Base-by-base conservation (phyloP, 805 yeast species). In the Candida peoriensis region DNA sequence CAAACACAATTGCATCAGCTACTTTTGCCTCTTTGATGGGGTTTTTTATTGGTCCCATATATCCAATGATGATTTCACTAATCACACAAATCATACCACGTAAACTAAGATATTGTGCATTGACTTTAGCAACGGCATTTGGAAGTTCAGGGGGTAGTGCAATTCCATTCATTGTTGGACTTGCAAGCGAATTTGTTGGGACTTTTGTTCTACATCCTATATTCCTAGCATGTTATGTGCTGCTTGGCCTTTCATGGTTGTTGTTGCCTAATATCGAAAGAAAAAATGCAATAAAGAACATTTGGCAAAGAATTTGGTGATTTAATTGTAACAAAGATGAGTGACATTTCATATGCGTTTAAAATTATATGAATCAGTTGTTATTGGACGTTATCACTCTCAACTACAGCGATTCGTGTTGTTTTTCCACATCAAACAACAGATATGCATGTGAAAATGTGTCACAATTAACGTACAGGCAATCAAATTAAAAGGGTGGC, bases 121-220 rank as follows among this genome's bases (percentile, higher is more conserved):
- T 74, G 44, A 71, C 77, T 1, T 60, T 74, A 28, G 66, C 64
- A 54, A 70, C 77, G 1, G 77, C 78, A 0, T 71, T 72, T 48
- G 80, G 80, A 1, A 64, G 74, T 8, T 62, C 72, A 15, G 80
- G 80, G 13, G 80, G 78, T n/a, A 75, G 78, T 3, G 47, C 73
- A 5, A 63, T 72, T 38, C 79, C 79, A 19, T 73, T 74, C 43
- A 30, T 72, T 12, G 70, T 72, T 12, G 80, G 80, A 24, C 50
- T 74, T 33, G 54, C 70, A 13, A 61, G 75, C 5, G 68, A 72
- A 46, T 55, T 39, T 32, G 52, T 50, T 4, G 77, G 77, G 2
- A 63, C 78, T 0, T 74, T 42, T 42, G 71, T 72, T 8, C 65
- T 74, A 19, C 63, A 72, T 54, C 79, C 80, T 3, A 54, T 69